Percentiles rank a stretch among this genome's conserved stretches.
Evolutionary conservation across 306 rosid species (phyloP).

Genomic region (Fragaria vesca): DNA sequence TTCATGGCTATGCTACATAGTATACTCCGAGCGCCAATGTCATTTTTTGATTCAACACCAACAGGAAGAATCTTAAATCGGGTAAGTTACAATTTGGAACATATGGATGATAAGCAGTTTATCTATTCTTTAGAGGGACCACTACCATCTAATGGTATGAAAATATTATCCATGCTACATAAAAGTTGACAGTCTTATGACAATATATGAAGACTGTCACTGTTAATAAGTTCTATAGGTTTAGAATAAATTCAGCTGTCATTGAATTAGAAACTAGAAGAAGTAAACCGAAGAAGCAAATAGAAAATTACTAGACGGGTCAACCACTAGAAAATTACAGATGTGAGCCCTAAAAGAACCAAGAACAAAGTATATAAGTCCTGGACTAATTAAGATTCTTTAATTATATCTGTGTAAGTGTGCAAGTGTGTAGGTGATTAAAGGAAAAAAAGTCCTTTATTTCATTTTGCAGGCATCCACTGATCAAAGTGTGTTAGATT

Average conservation of each 20-base stretch:
- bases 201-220: neutral
- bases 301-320: neutral
- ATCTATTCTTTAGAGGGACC: neutral
- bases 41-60: conserved; percentile 95
- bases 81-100: conserved; percentile 41
- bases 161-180: neutral
- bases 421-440: neutral
- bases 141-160: neutral
- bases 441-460: neutral
- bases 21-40: conserved; percentile 83
- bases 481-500: conserved; percentile 87
- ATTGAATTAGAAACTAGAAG: neutral
- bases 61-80: conserved; percentile 95
- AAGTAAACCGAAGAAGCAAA: neutral
- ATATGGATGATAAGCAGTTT: neutral
- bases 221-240: neutral
- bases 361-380: neutral
- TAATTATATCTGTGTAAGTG: neutral
- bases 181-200: neutral
- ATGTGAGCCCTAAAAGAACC: neutral
- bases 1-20: conserved; percentile 74
- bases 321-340: neutral
- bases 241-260: neutral
- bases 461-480: conserved; percentile 76
- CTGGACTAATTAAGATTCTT: neutral